Conservation (phyloP, 2,329 filamentous ascomycete species). For the Didymella lethalis region DNA sequence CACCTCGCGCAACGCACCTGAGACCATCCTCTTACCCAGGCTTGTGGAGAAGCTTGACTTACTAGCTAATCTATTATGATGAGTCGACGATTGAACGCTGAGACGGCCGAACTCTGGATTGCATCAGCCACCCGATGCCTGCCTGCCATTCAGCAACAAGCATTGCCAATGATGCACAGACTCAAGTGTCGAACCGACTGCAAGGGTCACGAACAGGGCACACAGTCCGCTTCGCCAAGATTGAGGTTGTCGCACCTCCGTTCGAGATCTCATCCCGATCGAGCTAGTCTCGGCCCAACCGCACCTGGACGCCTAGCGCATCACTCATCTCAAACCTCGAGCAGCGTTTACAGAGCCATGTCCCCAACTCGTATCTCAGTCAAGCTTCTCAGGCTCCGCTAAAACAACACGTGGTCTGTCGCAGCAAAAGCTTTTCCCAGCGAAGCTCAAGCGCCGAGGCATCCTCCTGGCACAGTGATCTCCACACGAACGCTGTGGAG, state of each 20-base stretch:
- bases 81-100: slow-evolving; percentile 18
- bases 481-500: slow-evolving; percentile 37
- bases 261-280: slow-evolving; percentile 29
- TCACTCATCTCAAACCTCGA: slow-evolving; percentile 29
- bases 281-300: slow-evolving; percentile 26
- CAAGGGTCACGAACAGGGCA: slow-evolving; percentile 29
- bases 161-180: slow-evolving; percentile 21
- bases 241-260: slow-evolving; percentile 42
- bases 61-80: slow-evolving; percentile 18
- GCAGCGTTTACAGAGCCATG: slow-evolving; percentile 19
- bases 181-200: slow-evolving; percentile 15
- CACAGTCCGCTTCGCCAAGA: slow-evolving; percentile 15
- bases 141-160: slow-evolving; percentile 30
- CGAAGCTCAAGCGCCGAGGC: slow-evolving; percentile 41
- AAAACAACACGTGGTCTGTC: slow-evolving; percentile 39
- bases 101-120: slow-evolving; percentile 28
- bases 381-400: slow-evolving; percentile 38
- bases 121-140: slow-evolving; percentile 29
- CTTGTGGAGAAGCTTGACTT: slow-evolving; percentile 23
- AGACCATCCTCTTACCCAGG: slow-evolving; percentile 14
- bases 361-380: slow-evolving; percentile 19
- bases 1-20: slow-evolving; percentile 12
- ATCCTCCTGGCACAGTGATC: slow-evolving; percentile 23
- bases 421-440: slow-evolving; percentile 41
- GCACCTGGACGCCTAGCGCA: slow-evolving; percentile 31